Conservation (phyloP, 225 moss, liverwort and hornwort species). For the Polytrichum commune region DNA sequence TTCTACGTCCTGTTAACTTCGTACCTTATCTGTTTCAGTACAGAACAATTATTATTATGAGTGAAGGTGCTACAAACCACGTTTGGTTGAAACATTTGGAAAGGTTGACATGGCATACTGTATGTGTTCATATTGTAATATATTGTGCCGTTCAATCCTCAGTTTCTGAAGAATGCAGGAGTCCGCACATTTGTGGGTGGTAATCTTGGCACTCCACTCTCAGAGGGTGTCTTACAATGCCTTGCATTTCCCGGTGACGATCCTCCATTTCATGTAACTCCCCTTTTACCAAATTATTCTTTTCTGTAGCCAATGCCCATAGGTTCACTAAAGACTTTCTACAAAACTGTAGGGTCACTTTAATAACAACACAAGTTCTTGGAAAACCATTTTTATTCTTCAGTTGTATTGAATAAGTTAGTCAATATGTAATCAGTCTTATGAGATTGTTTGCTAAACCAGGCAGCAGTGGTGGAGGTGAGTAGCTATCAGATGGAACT, state of each 20-base stretch:
- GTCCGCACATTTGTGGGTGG: slow-evolving; percentile 90
- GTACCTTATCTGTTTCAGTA: too few species aligned
- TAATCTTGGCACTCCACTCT: slow-evolving; percentile 86
- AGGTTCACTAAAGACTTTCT: too few species aligned
- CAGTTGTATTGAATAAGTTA: too few species aligned
- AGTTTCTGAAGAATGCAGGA: slow-evolving; percentile 77
- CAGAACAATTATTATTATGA: too few species aligned
- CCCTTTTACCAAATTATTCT: slow-evolving; percentile 1
- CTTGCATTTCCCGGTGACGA: slow-evolving; percentile 78
- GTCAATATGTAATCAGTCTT: not conserved
- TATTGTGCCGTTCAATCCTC: slow-evolving; percentile 4
- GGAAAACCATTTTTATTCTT: too few species aligned
- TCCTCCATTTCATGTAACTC: slow-evolving; percentile 81
- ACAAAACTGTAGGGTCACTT: too few species aligned
- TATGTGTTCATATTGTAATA: not conserved
- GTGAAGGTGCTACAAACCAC: too few species aligned
- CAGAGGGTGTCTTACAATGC: slow-evolving; percentile 86
- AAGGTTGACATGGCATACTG: not conserved
- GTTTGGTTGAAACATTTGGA: too few species aligned
- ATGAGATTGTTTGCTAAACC: slow-evolving; percentile 22
- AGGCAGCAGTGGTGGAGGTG: slow-evolving; percentile 96
- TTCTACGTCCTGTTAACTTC: too few species aligned
- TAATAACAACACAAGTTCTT: too few species aligned
- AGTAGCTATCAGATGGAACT: slow-evolving; percentile 99
- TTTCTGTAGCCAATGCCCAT: too few species aligned